Evolutionary conservation across 2,329 filamentous ascomycete species (phyloP).

Genomic region (Torrubiella hemipterigena): DNA sequence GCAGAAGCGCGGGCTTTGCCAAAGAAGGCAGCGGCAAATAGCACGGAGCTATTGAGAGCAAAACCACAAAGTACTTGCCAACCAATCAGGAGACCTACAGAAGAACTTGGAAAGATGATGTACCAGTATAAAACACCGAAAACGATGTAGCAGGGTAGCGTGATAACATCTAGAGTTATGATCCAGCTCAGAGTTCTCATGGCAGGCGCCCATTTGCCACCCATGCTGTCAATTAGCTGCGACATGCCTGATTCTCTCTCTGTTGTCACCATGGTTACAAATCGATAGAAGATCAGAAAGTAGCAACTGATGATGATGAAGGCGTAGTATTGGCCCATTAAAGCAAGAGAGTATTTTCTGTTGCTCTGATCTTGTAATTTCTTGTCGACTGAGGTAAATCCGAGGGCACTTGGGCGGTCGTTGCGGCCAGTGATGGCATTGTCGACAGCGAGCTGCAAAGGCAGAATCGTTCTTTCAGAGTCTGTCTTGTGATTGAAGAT

Average conservation of each 20-base stretch:
- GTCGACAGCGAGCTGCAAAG: constrained; percentile 20
- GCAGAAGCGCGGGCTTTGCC: constrained; percentile 16
- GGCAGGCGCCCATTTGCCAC: constrained; percentile 22
- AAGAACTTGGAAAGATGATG: constrained; percentile 7
- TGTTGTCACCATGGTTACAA: constrained; percentile 11
- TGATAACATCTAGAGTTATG: constrained; percentile 13
- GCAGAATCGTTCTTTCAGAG: constrained; percentile 12
- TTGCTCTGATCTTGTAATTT: constrained; percentile 3
- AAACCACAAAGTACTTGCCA: constrained; percentile 35
- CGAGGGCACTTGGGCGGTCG: constrained; percentile 9
- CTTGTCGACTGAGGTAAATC: constrained; percentile 8
- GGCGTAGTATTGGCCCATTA: constrained; percentile 9
- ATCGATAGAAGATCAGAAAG: constrained; percentile 5
- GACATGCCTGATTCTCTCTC: constrained; percentile 20
- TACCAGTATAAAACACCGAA: constrained; percentile 36
- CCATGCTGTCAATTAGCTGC: constrained; percentile 25
- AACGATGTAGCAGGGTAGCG: constrained; percentile 26
- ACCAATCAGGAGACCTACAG: constrained; percentile 14
- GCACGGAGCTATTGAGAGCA: constrained; percentile 51
- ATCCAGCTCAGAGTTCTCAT: constrained; percentile 15
- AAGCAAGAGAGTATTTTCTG: constrained; percentile 1
- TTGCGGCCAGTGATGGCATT: constrained; percentile 16
- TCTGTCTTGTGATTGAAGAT: constrained; percentile 25
- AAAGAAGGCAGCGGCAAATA: constrained; percentile 37
- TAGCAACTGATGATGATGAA: constrained; percentile 5